Evolutionary conservation across 192 early-diverging fungal species (phyloP).

Genomic region (Coemansia sp.): DNA sequence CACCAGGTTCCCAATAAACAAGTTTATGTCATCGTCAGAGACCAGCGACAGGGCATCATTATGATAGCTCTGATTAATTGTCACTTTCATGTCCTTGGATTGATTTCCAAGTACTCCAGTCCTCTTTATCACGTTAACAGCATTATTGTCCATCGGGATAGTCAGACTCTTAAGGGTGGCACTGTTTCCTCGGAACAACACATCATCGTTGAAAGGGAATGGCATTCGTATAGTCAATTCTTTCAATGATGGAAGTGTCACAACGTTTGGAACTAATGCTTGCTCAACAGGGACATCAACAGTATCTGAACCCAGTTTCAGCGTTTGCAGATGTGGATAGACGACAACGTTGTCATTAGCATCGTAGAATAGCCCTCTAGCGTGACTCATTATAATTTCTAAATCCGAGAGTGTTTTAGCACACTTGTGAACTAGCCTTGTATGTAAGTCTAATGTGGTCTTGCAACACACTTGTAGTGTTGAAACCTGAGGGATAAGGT

Average conservation of each 20-base stretch:
- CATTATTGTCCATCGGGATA: background rate
- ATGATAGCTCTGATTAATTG: conserved; percentile 90
- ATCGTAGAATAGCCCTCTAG: background rate
- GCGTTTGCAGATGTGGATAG: background rate
- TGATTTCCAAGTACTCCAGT: conserved; percentile 68
- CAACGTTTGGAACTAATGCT: background rate
- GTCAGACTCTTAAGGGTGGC: background rate
- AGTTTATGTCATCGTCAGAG: conserved; percentile 24
- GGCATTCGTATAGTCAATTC: background rate
- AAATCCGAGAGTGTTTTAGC: background rate
- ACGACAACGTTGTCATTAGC: background rate
- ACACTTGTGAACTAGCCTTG: background rate
- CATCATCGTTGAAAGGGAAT: background rate
- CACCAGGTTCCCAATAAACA: conserved; percentile 74
- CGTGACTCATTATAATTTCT: background rate
- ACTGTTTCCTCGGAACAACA: background rate
- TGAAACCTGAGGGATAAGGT: background rate
- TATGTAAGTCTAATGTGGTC: background rate
- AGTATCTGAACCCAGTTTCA: background rate
- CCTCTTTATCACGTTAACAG: conserved; percentile 35
- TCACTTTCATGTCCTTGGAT: conserved; percentile 75
- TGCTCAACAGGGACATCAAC: background rate
- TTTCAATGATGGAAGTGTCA: background rate
- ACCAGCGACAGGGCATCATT: conserved; percentile 83
- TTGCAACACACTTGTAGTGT: background rate